Conservation (phyloP, 306 rosid species). For the Lathyrus tuberosus region DNA sequence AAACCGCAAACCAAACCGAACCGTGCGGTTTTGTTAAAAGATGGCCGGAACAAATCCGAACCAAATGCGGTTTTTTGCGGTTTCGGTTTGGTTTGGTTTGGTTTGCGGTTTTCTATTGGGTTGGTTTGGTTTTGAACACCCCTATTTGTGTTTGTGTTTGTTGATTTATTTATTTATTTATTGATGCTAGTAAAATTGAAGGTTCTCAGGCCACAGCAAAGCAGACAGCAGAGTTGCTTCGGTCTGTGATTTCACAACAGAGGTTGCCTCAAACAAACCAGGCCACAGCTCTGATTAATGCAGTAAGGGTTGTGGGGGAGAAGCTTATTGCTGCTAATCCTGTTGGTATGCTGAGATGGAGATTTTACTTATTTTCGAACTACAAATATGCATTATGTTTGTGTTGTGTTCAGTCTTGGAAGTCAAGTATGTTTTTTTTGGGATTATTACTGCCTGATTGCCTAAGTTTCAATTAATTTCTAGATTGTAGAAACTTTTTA, state of each 20-base stretch:
- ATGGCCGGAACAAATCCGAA: no score
- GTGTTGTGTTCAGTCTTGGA: not conserved
- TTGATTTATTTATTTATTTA: not conserved
- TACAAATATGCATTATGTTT: constrained; percentile 10
- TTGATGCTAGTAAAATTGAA: constrained; percentile 76
- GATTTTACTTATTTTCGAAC: not conserved
- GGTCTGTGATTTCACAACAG: constrained; percentile 85
- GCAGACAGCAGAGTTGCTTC: constrained; percentile 82
- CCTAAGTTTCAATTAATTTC: not conserved
- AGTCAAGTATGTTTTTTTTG: not conserved
- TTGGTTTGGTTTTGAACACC: no score
- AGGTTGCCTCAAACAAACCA: constrained; percentile 82
- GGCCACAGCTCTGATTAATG: constrained; percentile 78
- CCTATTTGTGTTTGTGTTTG: not conserved
- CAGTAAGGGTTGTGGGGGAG: constrained; percentile 89
- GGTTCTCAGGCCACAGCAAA: constrained; percentile 90
- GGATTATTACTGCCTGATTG: constrained; percentile 26
- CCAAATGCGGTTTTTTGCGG: no score
- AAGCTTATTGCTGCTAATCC: constrained; percentile 91
- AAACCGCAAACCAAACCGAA: no score
- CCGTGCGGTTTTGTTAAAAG: no score
- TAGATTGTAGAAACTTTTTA: not conserved
- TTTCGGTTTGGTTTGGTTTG: no score
- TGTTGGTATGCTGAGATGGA: constrained; percentile 61
- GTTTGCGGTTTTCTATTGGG: no score